Evolutionary conservation across 176 grass and related monocot species (phyloP), one percentile per base, ranked within the genome.

Genomic region (Alopecurus myosuroides): DNA sequence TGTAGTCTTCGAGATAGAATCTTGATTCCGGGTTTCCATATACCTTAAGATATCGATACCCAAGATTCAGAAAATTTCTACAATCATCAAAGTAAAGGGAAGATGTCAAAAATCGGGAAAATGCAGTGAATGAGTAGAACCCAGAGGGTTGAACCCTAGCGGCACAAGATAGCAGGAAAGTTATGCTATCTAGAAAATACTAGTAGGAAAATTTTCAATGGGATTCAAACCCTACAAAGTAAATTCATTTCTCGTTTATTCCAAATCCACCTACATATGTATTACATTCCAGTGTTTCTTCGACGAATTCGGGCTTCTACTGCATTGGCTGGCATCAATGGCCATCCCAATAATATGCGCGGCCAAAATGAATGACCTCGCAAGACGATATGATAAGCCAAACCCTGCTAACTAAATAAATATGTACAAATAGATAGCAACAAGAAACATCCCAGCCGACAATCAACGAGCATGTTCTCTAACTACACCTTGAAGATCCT

Each of bases 261-360:
- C 40, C 70, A 18, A 46, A 45, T 48, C 41, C 22, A 1, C 60
- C 30, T 45, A 81, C 65, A 17, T 81, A 76, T 37, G 71, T 78
- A 67, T 17, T 40, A 77, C 73, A 88, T 60, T 42, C 79, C 44
- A 23, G 8, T 70, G 36, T 81, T 65, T 34, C 52, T 33, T 56
- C 26, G 42, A 34, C n/a, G 30, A 69, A 85, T 68, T 46, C n/a
- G 22, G 22, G 58, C 28, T 57, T 57, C 61, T 85, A 60, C 67
- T 51, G 53, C 44, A 81, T 57, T 40, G 60, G 23, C 20, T 28
- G 71, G 70, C 77, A 70, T 61, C 61, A 23, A 52, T 40, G 18
- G 23, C 70, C 77, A 70, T 72, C 61, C 58, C 33, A 77, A 25
- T 61, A 22, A 40, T 61, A 76, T 18, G 2, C 30, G 51, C 23